Percentiles rank a stretch among this genome's conserved stretches.
Evolutionary conservation across 768 basidiomycete species (phyloP).

Genomic region (Crassisporium funariophilum): DNA sequence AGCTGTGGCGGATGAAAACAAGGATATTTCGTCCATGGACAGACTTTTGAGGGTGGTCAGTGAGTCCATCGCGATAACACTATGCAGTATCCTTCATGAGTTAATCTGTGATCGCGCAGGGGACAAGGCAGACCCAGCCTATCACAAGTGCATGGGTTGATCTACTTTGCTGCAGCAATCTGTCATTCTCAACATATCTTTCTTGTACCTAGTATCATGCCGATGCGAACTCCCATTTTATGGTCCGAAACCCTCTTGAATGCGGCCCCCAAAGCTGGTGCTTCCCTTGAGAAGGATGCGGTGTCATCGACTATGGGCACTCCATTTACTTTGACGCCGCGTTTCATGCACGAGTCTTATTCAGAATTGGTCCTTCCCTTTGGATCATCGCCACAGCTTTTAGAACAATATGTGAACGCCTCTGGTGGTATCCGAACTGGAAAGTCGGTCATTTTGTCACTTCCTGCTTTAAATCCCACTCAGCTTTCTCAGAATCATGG

Average conservation of each 20-base stretch:
- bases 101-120: slow-evolving; percentile 33
- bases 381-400: slow-evolving; percentile 52
- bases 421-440: slow-evolving; percentile 72
- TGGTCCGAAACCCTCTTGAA: slow-evolving; percentile 64
- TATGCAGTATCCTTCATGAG: background rate
- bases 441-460: slow-evolving; percentile 38
- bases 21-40: slow-evolving; percentile 63
- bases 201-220: slow-evolving; percentile 47
- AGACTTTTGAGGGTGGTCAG: slow-evolving; percentile 54
- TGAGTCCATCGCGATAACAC: slow-evolving; percentile 35
- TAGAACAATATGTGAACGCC: slow-evolving; percentile 74
- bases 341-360: slow-evolving; percentile 74
- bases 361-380: slow-evolving; percentile 68
- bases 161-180: background rate
- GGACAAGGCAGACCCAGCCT: slow-evolving; percentile 52
- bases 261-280: slow-evolving; percentile 26
- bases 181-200: background rate
- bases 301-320: slow-evolving; percentile 6
- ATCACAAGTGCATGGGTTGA: slow-evolving; percentile 44
- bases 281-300: slow-evolving; percentile 13
- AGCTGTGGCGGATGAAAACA: slow-evolving; percentile 51
- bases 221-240: slow-evolving; percentile 49
- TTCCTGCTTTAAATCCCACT: background rate
- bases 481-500: slow-evolving; percentile 54
- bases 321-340: slow-evolving; percentile 36